phyloP scores from a whole-genome alignment of 257 asterid genomes.

The Salvia splendens region DNA sequence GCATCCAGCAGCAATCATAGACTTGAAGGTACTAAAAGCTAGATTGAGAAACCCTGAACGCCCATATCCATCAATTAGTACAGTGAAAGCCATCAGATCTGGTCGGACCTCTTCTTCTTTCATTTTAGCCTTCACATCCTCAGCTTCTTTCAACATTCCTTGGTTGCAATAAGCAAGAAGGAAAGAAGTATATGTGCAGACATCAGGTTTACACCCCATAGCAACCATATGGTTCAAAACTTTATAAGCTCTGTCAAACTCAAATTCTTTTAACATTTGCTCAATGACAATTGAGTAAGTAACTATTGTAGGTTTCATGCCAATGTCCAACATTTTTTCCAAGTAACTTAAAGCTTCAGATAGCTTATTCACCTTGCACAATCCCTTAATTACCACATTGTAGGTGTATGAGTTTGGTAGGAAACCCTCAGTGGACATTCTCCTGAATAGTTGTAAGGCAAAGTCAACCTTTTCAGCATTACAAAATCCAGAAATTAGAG shows the following conservation, averaged over 20 bases:
- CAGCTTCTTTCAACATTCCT: slow-evolving; percentile 71
- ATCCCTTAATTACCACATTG: slow-evolving; percentile 62
- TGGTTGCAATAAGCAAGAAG: slow-evolving; percentile 75
- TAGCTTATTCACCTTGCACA: slow-evolving; percentile 58
- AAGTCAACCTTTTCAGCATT: slow-evolving; percentile 47
- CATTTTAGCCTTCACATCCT: slow-evolving; percentile 58
- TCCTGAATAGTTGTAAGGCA: slow-evolving; percentile 54
- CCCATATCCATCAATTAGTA: slow-evolving; percentile 73
- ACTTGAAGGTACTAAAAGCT: slow-evolving; percentile 55
- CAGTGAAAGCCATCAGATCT: slow-evolving; percentile 69
- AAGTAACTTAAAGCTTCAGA: slow-evolving; percentile 49
- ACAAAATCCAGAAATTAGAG: slow-evolving; percentile 67
- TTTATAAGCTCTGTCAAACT: slow-evolving; percentile 54
- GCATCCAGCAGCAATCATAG: slow-evolving; percentile 58
- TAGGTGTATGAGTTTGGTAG: slow-evolving; percentile 56
- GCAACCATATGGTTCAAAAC: slow-evolving; percentile 51
- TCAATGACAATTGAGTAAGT: slow-evolving; percentile 64
- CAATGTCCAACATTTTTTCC: slow-evolving; percentile 54
- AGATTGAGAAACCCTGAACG: slow-evolving; percentile 53
- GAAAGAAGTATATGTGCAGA: slow-evolving; percentile 72
- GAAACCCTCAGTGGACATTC: slow-evolving; percentile 55
- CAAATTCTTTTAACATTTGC: slow-evolving; percentile 60
- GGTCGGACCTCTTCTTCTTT: slow-evolving; percentile 50
- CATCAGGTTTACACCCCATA: slow-evolving; percentile 61
- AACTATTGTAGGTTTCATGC: slow-evolving; percentile 54